A percentile compares a stretch with the other conserved stretches of the same genome.
Conservation (phyloP, 345 rosid species). For the Dipteronia dyeriana region DNA sequence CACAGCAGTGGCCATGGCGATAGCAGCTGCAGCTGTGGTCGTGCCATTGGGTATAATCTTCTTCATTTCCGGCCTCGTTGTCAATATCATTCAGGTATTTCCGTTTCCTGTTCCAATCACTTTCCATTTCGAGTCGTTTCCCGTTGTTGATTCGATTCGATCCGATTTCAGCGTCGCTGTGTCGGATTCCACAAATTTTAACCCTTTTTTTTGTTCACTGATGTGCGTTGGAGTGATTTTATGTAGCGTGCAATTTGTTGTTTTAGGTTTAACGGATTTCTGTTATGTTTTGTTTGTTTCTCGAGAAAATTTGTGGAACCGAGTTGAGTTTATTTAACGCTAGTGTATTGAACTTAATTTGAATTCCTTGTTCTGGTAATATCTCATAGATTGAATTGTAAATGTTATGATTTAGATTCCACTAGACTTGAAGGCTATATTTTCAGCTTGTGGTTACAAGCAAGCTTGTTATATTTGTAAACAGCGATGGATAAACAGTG, state of each 20-base stretch:
- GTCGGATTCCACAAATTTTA: neutral
- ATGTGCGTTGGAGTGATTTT: neutral
- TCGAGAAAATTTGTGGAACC: constrained; percentile 5
- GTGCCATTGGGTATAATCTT: constrained; percentile 84
- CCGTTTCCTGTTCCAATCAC: neutral
- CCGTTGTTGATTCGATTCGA: constrained; percentile 9
- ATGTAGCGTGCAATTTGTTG: neutral
- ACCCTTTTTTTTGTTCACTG: neutral
- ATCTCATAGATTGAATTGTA: neutral
- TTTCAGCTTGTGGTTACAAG: neutral
- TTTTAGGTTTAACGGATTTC: neutral
- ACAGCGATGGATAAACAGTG: neutral
- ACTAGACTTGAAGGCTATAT: neutral
- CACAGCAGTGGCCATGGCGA: constrained; percentile 50
- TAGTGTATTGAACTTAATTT: neutral
- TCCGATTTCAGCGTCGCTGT: neutral
- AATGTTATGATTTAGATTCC: neutral
- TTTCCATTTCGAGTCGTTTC: too few relatives aligned
- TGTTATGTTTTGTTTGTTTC: neutral
- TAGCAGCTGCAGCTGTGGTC: constrained; percentile 72
- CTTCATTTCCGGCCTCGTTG: constrained; percentile 82
- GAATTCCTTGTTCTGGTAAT: neutral
- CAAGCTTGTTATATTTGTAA: neutral
- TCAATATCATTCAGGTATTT: constrained; percentile 87
- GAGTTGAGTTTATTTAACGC: neutral